Evolutionary conservation across 768 basidiomycete species (phyloP).

Genomic region (Boletus sp.): DNA sequence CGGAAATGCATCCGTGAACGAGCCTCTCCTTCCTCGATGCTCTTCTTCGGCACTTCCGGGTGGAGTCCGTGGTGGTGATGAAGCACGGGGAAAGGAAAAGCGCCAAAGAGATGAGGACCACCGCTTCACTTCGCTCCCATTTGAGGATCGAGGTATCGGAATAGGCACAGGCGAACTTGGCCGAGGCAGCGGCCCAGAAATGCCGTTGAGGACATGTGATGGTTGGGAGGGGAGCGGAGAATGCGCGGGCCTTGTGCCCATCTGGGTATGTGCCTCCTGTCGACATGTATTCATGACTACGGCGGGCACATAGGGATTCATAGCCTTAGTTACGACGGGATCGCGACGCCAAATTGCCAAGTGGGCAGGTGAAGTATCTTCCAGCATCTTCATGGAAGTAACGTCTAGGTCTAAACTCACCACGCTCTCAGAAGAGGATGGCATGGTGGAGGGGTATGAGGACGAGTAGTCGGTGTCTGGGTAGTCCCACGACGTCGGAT

Average conservation of each 20-base stretch:
- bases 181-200: constrained; percentile 20
- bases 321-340: constrained; percentile 21
- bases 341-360: constrained; percentile 35
- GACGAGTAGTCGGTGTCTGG: constrained; percentile 49
- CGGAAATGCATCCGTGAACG: constrained; percentile 45
- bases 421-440: constrained; percentile 37
- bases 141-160: constrained; percentile 27
- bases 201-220: constrained; percentile 6
- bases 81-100: constrained; percentile 34
- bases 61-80: constrained; percentile 29
- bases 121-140: constrained; percentile 32
- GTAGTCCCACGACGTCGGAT: constrained; percentile 47
- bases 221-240: constrained; percentile 14
- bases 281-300: constrained; percentile 29
- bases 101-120: constrained; percentile 37
- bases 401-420: constrained; percentile 32
- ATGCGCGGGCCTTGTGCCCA: constrained; percentile 7
- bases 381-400: constrained; percentile 31
- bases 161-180: constrained; percentile 32
- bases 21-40: constrained; percentile 29
- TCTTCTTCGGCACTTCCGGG: constrained; percentile 22
- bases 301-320: constrained; percentile 26
- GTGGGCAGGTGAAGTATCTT: constrained; percentile 31
- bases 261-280: constrained; percentile 17
- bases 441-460: constrained; percentile 44